phyloP scores from a whole-genome alignment of 1,139 yeast species.

The Kurtzmaniella quercitrusa region DNA sequence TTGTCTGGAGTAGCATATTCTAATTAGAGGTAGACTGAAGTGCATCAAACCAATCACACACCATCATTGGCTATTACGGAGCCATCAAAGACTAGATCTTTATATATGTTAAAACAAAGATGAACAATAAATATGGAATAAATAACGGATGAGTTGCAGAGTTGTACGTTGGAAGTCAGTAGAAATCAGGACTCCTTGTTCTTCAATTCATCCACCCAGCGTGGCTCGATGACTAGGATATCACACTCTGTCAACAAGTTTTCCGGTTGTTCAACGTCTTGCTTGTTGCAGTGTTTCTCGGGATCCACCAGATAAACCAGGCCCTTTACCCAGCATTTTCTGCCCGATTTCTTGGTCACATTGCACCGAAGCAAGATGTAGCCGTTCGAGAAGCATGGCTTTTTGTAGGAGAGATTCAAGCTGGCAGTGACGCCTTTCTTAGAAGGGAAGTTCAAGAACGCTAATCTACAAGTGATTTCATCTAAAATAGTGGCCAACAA shows the following conservation, averaged over 20 bases:
- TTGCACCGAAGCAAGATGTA: conserved; percentile 33
- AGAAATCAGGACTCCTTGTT: background rate
- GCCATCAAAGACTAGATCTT: no score
- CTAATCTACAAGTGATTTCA: conserved; percentile 50
- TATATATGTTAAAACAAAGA: no score
- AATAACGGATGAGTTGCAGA: no score
- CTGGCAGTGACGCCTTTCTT: conserved; percentile 45
- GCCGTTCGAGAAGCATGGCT: conserved; percentile 34
- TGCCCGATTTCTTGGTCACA: conserved; percentile 29
- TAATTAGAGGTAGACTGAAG: no score
- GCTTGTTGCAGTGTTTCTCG: conserved; percentile 13
- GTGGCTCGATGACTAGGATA: conserved; percentile 44
- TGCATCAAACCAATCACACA: no score
- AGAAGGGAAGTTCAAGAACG: conserved; percentile 42
- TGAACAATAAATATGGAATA: background rate
- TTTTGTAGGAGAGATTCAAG: conserved; percentile 37
- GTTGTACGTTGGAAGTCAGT: no score
- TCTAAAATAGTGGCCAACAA: conserved; percentile 50
- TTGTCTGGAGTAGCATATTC: no score
- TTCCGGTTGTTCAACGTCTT: conserved; percentile 16
- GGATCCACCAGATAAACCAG: conserved; percentile 23
- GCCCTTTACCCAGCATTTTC: conserved; percentile 44
- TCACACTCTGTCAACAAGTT: conserved; percentile 37
- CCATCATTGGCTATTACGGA: no score
- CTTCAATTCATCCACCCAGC: conserved; percentile 38